Percentiles rank a stretch among this genome's conserved stretches.
phyloP scores from a whole-genome alignment of 78 protist genomes.

The Cyanophora paradoxa region DNA sequence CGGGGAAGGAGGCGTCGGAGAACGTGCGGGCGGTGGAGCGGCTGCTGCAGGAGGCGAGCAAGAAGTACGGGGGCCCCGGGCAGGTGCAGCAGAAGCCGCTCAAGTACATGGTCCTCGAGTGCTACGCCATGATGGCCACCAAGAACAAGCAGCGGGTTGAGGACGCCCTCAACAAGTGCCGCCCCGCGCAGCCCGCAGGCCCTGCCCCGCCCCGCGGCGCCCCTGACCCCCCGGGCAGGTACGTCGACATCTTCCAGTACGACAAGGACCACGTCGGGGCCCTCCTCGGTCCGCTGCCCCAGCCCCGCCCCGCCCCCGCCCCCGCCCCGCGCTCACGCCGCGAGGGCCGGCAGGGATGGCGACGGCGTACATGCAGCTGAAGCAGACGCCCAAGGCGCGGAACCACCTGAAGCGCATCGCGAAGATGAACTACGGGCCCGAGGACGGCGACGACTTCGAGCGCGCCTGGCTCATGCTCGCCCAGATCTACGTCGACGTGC shows the following conservation, averaged over 20 bases:
- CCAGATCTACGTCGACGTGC: slow-evolving; percentile 44
- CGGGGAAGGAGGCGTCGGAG: not conserved
- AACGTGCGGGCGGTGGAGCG: slow-evolving; percentile 20
- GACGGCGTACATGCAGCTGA: slow-evolving; percentile 22
- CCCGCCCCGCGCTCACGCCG: not conserved
- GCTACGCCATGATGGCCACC: not conserved
- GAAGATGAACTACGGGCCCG: slow-evolving; percentile 33
- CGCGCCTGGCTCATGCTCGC: slow-evolving; percentile 54
- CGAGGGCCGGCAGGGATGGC: slow-evolving; percentile 28
- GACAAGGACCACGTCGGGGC: slow-evolving; percentile 26
- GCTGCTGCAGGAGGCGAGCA: slow-evolving; percentile 18
- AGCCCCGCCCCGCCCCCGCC: not conserved
- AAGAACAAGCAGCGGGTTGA: not conserved
- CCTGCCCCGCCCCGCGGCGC: not conserved
- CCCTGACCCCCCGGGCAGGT: not conserved
- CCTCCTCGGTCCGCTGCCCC: slow-evolving; percentile 10
- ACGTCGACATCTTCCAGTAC: too few species aligned
- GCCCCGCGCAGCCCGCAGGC: slow-evolving; percentile 15
- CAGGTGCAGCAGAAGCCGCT: not conserved
- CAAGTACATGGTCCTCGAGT: not conserved
- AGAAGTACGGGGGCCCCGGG: not conserved
- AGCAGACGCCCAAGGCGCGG: slow-evolving; percentile 61
- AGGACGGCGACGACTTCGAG: slow-evolving; percentile 59
- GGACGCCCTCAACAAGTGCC: slow-evolving; percentile 6
- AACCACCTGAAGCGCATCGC: slow-evolving; percentile 51